phyloP scores from a whole-genome alignment of 495 filamentous ascomycete species.

The Trichoderma gamsii region DNA sequence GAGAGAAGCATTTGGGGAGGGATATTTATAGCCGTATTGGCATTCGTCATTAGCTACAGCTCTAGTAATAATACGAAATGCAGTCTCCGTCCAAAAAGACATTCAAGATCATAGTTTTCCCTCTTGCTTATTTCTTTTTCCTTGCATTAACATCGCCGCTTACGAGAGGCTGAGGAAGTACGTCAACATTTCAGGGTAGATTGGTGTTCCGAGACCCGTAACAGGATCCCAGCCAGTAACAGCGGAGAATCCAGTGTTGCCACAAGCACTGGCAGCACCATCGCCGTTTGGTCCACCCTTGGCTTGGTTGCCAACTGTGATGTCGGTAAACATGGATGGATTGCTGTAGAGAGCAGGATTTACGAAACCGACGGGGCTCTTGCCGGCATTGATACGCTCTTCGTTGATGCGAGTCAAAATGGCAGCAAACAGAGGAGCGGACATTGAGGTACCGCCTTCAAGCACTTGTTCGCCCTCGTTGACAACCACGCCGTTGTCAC shows the following conservation, averaged over 20 bases:
- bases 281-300: constrained; percentile 42
- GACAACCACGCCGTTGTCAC: constrained; percentile 17
- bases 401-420: constrained; percentile 61
- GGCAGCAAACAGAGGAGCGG: constrained; percentile 54
- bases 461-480: neutral
- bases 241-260: constrained; percentile 24
- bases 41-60: too few relatives aligned
- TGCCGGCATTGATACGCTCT: constrained; percentile 46
- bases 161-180: neutral
- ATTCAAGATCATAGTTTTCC: neutral
- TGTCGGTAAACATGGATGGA: constrained; percentile 18
- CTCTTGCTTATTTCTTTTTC: neutral
- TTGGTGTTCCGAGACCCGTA: constrained; percentile 31
- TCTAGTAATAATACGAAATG: too few relatives aligned
- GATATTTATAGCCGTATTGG: too few relatives aligned
- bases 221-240: constrained; percentile 26
- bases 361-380: constrained; percentile 56
- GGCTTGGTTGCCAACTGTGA: constrained; percentile 44
- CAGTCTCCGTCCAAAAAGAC: neutral
- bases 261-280: constrained; percentile 15
- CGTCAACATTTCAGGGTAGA: neutral
- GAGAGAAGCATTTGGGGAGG: neutral
- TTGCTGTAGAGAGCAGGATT: constrained; percentile 61
- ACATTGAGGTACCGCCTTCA: constrained; percentile 32
- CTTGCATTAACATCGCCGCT: neutral